Evolutionary conservation across 2,329 filamentous ascomycete species (phyloP).

Genomic region (Penicillium sp.): DNA sequence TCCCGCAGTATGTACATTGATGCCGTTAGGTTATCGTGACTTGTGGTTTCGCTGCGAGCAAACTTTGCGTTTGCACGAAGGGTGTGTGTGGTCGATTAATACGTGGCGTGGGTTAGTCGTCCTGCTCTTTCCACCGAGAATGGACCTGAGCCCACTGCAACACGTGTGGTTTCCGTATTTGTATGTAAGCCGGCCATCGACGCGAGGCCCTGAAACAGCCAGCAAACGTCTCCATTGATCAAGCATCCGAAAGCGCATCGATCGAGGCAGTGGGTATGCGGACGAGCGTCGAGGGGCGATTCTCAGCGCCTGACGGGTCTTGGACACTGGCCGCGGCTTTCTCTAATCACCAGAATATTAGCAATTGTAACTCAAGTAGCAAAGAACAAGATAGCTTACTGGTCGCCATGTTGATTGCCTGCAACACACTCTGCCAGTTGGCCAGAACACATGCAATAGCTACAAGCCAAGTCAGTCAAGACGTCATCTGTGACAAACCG

Average conservation of each 20-base stretch:
- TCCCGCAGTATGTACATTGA: background rate
- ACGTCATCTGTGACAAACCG: background rate
- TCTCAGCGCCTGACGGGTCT: slow-evolving; percentile 3
- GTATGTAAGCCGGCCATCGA: background rate
- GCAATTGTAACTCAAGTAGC: background rate
- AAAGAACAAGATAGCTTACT: no score
- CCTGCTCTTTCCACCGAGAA: background rate
- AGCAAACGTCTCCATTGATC: background rate
- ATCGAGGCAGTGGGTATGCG: slow-evolving; percentile 36
- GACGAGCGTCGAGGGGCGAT: slow-evolving; percentile 40
- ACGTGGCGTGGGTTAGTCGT: background rate
- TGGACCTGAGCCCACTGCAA: background rate
- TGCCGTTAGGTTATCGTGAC: background rate
- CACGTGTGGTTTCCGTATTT: slow-evolving; percentile 4
- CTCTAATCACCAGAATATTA: slow-evolving; percentile 5
- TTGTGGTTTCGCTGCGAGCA: background rate
- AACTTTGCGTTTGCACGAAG: background rate
- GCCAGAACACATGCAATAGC: slow-evolving; percentile 63
- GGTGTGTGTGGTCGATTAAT: background rate
- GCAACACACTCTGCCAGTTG: slow-evolving; percentile 63
- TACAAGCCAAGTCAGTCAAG: slow-evolving; percentile 26
- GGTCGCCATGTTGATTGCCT: slow-evolving; percentile 62
- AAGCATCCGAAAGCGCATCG: slow-evolving; percentile 12
- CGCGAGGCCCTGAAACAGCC: background rate
- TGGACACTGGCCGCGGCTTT: slow-evolving; percentile 10